Base-by-base conservation (phyloP, 306 rosid genomes). In the Casuarina equisetifolia region DNA sequence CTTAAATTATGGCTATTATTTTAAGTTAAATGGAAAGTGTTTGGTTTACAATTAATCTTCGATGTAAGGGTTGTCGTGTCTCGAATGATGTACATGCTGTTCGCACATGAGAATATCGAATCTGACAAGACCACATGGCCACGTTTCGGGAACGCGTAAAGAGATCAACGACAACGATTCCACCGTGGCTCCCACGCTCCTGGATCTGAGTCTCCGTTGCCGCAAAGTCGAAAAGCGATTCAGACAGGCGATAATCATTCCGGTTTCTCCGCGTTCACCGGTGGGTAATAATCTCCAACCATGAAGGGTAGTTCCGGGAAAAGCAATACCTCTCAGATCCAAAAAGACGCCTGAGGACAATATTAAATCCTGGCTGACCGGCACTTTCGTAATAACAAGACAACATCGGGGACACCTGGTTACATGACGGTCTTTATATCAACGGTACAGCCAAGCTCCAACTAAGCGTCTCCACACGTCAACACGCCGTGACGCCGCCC, bases 191-290 rank as follows among this genome's bases (percentile, higher is more conserved):
- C 0, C 10, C 48, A 64, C 70, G 70, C 25, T 64, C 46, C 25
- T 39, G 10, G n/a, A 12, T 6, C 4, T 7, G 4, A 39, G 70
- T 11, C 6, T 17, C 46, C 32, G 0, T 36, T 6, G 46, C 16
- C 12, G 15, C 70, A 3, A 15, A 64, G 25, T 15, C 48, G 2
- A 64, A 64, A 64, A 64, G 25, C 19, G 25, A 64, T 5, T n/a
- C n/a, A 39, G 9, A 11, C 5, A 3, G 9, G 1, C 68, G n/a
- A 40, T 0, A 40, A 43, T 43, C 13, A 6, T 32, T 71, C 82
- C 82, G 82, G 49, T 48, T 53, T 71, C 61, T 70, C 51, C 76
- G 77, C 82, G 61, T 78, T 48, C 49, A 51, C 57, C 19, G 17
- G n/a, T 53, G 74, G 43, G 19, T 46, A 46, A 46, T 46, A 46